Percentiles rank a stretch among this genome's conserved stretches.
These are phyloP conservation scores for Picochlorum sp. DNA, from an alignment of 139 green algal genomes.

Conservation along the genomic window DNA sequence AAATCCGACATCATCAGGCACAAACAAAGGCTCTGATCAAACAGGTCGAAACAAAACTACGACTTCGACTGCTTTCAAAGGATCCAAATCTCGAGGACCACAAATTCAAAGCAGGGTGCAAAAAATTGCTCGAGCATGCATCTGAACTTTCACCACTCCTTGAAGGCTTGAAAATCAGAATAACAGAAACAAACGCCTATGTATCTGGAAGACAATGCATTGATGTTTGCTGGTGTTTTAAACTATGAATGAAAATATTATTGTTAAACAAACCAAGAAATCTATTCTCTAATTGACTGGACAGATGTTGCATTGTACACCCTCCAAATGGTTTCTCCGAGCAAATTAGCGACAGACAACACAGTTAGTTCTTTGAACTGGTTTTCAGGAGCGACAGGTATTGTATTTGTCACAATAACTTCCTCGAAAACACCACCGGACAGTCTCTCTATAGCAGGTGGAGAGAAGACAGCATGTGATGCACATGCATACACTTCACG, in stretches of 20 bases:
- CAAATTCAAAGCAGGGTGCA: conserved; percentile 28
- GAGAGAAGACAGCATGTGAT: conserved; percentile 93
- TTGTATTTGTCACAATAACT: conserved; percentile 99
- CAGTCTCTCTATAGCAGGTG: conserved; percentile 87
- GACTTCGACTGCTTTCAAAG: conserved; percentile 30
- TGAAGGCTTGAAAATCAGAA: conserved; percentile 35
- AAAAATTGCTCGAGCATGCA: conserved; percentile 35
- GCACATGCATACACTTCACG: conserved; percentile 91
- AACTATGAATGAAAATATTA: background rate
- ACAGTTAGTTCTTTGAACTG: conserved; percentile 96
- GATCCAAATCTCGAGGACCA: conserved; percentile 25
- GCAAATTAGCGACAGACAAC: conserved; percentile 88
- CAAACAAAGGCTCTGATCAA: conserved; percentile 18
- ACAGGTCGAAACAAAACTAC: conserved; percentile 27
- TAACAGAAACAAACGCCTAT: conserved; percentile 39
- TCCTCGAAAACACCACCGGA: conserved; percentile 82
- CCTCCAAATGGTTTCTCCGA: conserved; percentile 98
- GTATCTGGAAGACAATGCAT: conserved; percentile 32
- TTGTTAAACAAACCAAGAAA: background rate
- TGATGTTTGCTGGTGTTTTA: conserved; percentile 50
- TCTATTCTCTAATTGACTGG: conserved; percentile 35
- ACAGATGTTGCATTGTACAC: conserved; percentile 88
- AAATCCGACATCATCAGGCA: background rate
- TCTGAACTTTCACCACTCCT: conserved; percentile 33
- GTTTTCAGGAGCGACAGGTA: conserved; percentile 63